phyloP scores from a whole-genome alignment of 495 filamentous ascomycete genomes.

The Clavariopsis aquatica region DNA sequence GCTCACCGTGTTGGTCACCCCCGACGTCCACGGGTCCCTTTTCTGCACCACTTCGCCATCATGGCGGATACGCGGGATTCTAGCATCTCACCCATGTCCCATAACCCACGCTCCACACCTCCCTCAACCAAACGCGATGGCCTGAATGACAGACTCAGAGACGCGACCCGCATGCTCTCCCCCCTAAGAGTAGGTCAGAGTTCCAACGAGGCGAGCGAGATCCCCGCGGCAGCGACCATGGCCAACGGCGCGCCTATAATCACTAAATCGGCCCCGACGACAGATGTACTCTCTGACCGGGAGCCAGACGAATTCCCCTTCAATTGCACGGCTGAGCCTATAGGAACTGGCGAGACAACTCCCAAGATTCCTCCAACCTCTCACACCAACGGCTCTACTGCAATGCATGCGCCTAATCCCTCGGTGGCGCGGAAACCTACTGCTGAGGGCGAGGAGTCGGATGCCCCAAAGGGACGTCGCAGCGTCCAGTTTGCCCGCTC shows the following conservation, averaged over 20 bases:
- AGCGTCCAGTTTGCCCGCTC: slow-evolving; percentile 50
- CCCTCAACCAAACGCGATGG: slow-evolving; percentile 26
- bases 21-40: not conserved
- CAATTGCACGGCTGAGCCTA: slow-evolving; percentile 6
- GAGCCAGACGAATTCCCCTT: slow-evolving; percentile 39
- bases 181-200: slow-evolving; percentile 22
- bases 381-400: slow-evolving; percentile 15
- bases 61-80: slow-evolving; percentile 30
- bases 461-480: slow-evolving; percentile 43
- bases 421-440: slow-evolving; percentile 30
- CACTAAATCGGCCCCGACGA: slow-evolving; percentile 12
- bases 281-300: slow-evolving; percentile 3
- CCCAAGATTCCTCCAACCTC: not conserved
- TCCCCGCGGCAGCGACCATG: not conserved
- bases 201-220: slow-evolving; percentile 5
- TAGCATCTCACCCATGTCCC: slow-evolving; percentile 31
- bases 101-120: slow-evolving; percentile 26
- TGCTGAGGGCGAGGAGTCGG: slow-evolving; percentile 38
- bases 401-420: slow-evolving; percentile 16
- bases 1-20: too few relatives aligned
- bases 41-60: not conserved
- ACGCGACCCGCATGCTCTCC: slow-evolving; percentile 21
- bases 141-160: slow-evolving; percentile 13
- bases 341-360: not conserved
- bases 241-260: slow-evolving; percentile 21